Evolutionary conservation across 169 alveolate genomes (phyloP).

Genomic region (Plasmodium cynomolgi): DNA sequence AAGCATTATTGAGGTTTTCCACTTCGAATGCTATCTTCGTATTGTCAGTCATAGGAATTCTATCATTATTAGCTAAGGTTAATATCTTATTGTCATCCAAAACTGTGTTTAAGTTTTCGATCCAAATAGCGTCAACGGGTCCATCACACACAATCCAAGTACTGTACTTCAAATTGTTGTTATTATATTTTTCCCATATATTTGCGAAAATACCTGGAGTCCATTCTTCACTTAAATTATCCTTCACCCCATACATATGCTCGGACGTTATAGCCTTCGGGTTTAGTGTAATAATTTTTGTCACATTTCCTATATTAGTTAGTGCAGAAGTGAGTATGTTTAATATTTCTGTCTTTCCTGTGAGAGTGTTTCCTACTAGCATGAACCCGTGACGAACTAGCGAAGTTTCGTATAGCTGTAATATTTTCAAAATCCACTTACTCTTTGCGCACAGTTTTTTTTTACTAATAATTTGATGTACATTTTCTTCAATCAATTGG

Average conservation of each 20-base stretch:
- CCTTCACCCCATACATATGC: slow-evolving; percentile 93
- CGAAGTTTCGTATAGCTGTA: slow-evolving; percentile 90
- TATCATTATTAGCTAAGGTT: slow-evolving; percentile 97
- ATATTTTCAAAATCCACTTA: slow-evolving; percentile 63
- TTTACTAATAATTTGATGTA: slow-evolving; percentile 85
- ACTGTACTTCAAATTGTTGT: slow-evolving; percentile 91
- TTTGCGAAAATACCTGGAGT: slow-evolving; percentile 88
- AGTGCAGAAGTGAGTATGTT: slow-evolving; percentile 93
- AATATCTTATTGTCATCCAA: slow-evolving; percentile 98
- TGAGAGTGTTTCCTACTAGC: slow-evolving; percentile 97
- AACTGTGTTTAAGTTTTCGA: slow-evolving; percentile 98
- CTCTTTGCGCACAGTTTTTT: slow-evolving; percentile 77
- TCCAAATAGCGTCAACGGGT: slow-evolving; percentile 99
- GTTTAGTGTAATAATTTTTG: slow-evolving; percentile 93
- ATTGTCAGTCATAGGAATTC: slow-evolving; percentile 92
- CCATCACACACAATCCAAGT: slow-evolving; percentile 99
- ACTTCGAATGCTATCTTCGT: slow-evolving; percentile 92
- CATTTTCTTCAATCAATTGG: slow-evolving; percentile 91
- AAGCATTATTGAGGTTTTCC: slow-evolving; percentile 96
- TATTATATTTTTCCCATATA: slow-evolving; percentile 76
- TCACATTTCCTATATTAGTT: slow-evolving; percentile 85
- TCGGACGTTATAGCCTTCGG: slow-evolving; percentile 97
- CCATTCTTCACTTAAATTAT: slow-evolving; percentile 96
- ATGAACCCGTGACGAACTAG: slow-evolving; percentile 98
- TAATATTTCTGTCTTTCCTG: slow-evolving; percentile 96